A percentile compares a stretch with the other conserved stretches of the same genome.
Evolutionary conservation across 129 eudicot species (phyloP).

Genomic region (Chrysanthemum makinoi): DNA sequence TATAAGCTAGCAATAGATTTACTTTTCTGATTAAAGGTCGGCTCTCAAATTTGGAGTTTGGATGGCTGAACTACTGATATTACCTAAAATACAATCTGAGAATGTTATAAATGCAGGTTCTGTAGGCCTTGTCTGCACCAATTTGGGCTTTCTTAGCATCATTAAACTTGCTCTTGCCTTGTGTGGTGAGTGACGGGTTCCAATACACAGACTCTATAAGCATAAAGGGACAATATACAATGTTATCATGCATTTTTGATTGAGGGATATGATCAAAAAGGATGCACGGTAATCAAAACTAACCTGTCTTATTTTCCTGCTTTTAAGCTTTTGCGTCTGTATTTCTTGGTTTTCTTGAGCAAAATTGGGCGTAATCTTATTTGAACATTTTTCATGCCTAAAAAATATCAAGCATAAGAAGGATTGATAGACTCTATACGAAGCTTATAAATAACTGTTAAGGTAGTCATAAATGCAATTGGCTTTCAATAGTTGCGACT

Average conservation of each 20-base stretch:
- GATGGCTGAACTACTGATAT: too few species aligned
- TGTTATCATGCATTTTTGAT: neutral
- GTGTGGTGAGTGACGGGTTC: neutral
- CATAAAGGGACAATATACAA: neutral
- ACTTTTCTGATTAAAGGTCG: slow-evolving; percentile 71
- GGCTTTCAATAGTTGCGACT: neutral
- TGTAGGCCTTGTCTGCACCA: slow-evolving; percentile 59
- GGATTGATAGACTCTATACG: slow-evolving; percentile 33
- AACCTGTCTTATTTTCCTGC: slow-evolving; percentile 64
- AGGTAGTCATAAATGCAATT: neutral
- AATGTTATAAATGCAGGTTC: slow-evolving; percentile 28
- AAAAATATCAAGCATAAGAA: neutral
- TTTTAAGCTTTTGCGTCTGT: slow-evolving; percentile 68
- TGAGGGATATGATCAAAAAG: neutral
- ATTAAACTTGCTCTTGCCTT: slow-evolving; percentile 45
- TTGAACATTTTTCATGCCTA: slow-evolving; percentile 37
- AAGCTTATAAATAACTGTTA: neutral
- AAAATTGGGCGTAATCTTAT: slow-evolving; percentile 36
- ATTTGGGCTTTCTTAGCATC: slow-evolving; percentile 54
- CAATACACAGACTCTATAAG: neutral
- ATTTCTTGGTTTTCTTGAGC: slow-evolving; percentile 41
- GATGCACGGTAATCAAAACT: neutral
- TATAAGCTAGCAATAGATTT: slow-evolving; percentile 7
- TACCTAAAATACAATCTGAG: too few species aligned
- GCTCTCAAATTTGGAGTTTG: slow-evolving; percentile 34